Evolutionary conservation across 2,329 filamentous ascomycete genomes (phyloP), one percentile per base, ranked within the genome.

Genomic region (Cytospora chrysosperma): DNA sequence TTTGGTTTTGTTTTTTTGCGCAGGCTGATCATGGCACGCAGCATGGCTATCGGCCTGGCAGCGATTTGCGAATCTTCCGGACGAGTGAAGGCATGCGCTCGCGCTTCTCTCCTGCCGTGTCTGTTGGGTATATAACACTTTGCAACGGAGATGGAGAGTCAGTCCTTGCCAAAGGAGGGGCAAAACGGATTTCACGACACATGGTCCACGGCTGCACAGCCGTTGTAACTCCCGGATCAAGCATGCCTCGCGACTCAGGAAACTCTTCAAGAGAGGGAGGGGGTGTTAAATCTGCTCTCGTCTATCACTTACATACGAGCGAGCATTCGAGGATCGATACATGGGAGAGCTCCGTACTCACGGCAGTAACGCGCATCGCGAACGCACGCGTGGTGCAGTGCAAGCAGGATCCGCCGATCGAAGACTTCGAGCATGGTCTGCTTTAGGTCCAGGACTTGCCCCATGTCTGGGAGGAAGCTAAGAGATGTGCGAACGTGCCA

Each of bases 21-120:
- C 47, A 40, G 68, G 66, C 72, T 68, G 47, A 70, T 69, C 2
- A 74, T 75, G 72, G 61, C 68, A 64, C 74, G 75, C 43, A 47
- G 43, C n/a, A 60, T 71, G 70, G 68, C 70, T 21, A 47, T 63
- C 60, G 49, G 53, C 47, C 50, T 55, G 43, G 26, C 47, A 49
- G 27, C 32, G 64, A 12, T 47, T 24, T 7, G 54, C 24, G 0
- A 59, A 50, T n/a, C n/a, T n/a, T n/a, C 24, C 69, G 70, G 3
- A 21, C 7, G 8, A 24, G 21, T 47, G 43, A 24, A 8, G 43
- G 43, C 43, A 24, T n/a, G 43, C 43, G 43, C 43, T 47, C 43
- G n/a, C 43, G 43, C n/a, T 47, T 47, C 19, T 47, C 43, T 19
- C n/a, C n/a, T 47, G 43, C 43, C 21, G 43, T 47, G 55, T 40